phyloP scores from a whole-genome alignment of 2,329 filamentous ascomycete genomes.

The Boeremia lycopersici region DNA sequence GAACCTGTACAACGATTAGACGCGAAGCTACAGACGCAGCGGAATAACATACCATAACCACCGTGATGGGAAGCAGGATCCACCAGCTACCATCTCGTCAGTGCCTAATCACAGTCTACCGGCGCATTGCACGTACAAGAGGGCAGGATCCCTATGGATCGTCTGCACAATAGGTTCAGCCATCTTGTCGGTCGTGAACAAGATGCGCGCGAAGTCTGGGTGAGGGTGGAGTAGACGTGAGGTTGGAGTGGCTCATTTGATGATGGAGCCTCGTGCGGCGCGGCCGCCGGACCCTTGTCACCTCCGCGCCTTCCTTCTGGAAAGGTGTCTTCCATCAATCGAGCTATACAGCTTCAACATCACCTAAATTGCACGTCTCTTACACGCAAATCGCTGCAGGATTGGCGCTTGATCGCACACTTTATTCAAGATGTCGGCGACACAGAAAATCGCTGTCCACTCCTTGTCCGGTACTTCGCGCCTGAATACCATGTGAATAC shows the following conservation, averaged over 20 bases:
- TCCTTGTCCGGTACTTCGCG: conserved; percentile 64
- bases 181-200: conserved; percentile 61
- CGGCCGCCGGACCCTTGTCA: conserved; percentile 41
- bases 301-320: conserved; percentile 38
- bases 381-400: not conserved
- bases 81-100: conserved; percentile 74
- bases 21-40: not conserved
- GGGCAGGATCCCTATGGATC: conserved; percentile 96
- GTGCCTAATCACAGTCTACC: conserved; percentile 1
- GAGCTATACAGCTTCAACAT: conserved; percentile 18
- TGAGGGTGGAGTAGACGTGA: conserved; percentile 23
- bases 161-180: conserved; percentile 86
- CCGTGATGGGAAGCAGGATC: conserved; percentile 96
- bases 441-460: conserved; percentile 66
- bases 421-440: conserved; percentile 40
- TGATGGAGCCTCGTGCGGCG: conserved; percentile 34
- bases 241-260: conserved; percentile 23
- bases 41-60: conserved; percentile 77
- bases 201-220: conserved; percentile 19
- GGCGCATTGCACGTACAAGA: conserved; percentile 72
- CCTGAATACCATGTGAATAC: not conserved
- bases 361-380: conserved; percentile 9
- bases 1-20: conserved; percentile 61
- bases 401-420: not conserved
- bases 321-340: conserved; percentile 45